Percentiles rank a stretch among this genome's conserved stretches.
These are phyloP conservation scores for Tetrapisispora namnaoensis DNA, from an alignment of 805 yeast genomes.

Conservation along the genomic window DNA sequence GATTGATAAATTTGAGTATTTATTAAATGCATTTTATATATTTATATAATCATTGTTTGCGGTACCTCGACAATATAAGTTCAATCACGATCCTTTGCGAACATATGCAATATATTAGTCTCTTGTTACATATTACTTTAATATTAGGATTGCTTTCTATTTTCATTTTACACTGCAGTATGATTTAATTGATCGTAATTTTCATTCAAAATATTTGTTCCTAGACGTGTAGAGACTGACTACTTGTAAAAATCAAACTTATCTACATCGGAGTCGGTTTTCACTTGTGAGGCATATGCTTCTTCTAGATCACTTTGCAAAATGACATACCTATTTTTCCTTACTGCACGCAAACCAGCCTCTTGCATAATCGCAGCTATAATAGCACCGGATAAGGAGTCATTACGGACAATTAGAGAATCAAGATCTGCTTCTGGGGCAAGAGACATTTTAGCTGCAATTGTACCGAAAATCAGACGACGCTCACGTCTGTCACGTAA, in stretches of 20 bases:
- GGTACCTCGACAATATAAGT: background rate
- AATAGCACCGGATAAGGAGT: constrained; percentile 92
- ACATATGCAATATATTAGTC: too few species aligned
- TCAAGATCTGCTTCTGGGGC: constrained; percentile 98
- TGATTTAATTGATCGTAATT: background rate
- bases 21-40: constrained; percentile 1
- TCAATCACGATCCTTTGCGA: background rate
- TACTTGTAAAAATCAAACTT: constrained; percentile 95
- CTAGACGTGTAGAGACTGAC: background rate
- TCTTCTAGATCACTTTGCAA: constrained; percentile 94
- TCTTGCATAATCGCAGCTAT: constrained; percentile 99
- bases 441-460: constrained; percentile 93
- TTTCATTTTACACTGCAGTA: too few species aligned
- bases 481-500: constrained; percentile 96
- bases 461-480: constrained; percentile 88
- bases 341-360: constrained; percentile 96
- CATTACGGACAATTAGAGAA: constrained; percentile 88
- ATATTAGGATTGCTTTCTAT: background rate
- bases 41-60: background rate
- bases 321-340: constrained; percentile 95
- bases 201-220: too few species aligned
- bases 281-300: constrained; percentile 94
- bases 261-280: constrained; percentile 89
- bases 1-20: background rate
- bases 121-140: background rate